Evolutionary conservation across 2,329 filamentous ascomycete species (phyloP).

Genomic region (Volutella citrinella): DNA sequence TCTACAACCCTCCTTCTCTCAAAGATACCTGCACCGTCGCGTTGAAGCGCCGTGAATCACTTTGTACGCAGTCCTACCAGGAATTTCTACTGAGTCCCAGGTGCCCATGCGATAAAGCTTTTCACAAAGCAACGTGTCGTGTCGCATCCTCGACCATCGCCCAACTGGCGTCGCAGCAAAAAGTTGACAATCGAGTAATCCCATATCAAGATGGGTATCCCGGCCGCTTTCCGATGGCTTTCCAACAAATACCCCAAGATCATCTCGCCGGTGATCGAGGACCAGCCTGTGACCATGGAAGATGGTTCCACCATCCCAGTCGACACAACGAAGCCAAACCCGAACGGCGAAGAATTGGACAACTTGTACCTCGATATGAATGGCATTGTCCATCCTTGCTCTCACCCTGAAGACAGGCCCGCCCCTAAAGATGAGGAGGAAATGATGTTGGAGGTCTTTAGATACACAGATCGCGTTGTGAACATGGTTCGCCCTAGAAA

Average conservation of each 20-base stretch:
- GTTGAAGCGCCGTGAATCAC: too few species aligned
- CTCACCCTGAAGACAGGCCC: conserved; percentile 90
- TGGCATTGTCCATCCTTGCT: conserved; percentile 97
- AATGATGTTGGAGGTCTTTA: conserved; percentile 99
- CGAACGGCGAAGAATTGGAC: conserved; percentile 96
- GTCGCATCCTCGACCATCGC: too few species aligned
- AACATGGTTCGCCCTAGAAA: conserved; percentile 98
- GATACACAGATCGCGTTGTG: conserved; percentile 96
- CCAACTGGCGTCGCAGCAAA: too few species aligned
- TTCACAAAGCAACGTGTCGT: too few species aligned
- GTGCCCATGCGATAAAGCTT: too few species aligned
- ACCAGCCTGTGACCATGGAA: conserved; percentile 71
- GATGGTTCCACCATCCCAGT: conserved; percentile 83
- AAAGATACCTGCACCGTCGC: too few species aligned
- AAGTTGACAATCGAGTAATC: too few species aligned
- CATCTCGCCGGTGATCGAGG: conserved; percentile 85
- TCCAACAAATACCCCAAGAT: conserved; percentile 98
- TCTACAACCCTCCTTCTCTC: too few species aligned
- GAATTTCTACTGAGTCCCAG: too few species aligned
- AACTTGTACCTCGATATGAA: conserved; percentile 99
- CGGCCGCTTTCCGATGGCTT: conserved; percentile 93
- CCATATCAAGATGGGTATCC: conserved; percentile 86
- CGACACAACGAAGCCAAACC: conserved; percentile 80
- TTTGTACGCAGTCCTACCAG: too few species aligned
- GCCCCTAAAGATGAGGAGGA: conserved; percentile 93